phyloP scores from a whole-genome alignment of 441 rosid species.

The Caryocar brasiliense region DNA sequence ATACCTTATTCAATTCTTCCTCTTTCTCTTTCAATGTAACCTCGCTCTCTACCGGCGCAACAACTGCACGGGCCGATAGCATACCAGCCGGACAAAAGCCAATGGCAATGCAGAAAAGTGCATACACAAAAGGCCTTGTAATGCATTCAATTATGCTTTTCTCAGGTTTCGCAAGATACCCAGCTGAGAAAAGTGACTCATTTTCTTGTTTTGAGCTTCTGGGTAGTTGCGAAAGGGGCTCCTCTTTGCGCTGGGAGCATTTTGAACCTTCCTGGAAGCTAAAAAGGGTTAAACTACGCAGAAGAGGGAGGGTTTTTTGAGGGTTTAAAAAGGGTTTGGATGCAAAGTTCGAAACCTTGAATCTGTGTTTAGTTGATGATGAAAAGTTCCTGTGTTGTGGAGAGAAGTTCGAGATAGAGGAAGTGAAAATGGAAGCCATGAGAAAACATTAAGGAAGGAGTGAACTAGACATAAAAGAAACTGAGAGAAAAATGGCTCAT shows the following conservation, averaged over 20 bases:
- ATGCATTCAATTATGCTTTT: constrained; percentile 24
- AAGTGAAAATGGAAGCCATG: constrained; percentile 48
- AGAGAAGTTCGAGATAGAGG: constrained; percentile 30
- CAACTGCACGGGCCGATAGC: constrained; percentile 43
- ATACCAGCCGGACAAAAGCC: constrained; percentile 48
- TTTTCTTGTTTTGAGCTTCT: constrained; percentile 15
- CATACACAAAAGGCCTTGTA: constrained; percentile 39
- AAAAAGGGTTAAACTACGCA: constrained; percentile 17
- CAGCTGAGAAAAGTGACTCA: constrained; percentile 16
- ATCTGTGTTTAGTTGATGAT: constrained; percentile 18
- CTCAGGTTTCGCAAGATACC: constrained; percentile 13
- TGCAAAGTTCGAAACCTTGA: constrained; percentile 20
- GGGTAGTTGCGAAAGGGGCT: constrained; percentile 11
- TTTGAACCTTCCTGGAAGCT: constrained; percentile 19
- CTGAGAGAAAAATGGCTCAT: constrained; percentile 3
- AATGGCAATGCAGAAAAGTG: constrained; percentile 51
- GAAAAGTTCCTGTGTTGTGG: constrained; percentile 17
- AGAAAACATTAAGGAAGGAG: neutral
- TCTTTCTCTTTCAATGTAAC: constrained; percentile 31
- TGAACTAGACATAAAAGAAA: neutral
- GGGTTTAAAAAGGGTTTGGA: constrained; percentile 5
- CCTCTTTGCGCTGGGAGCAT: constrained; percentile 8
- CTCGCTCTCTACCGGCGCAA: constrained; percentile 35
- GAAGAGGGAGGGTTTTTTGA: constrained; percentile 11
- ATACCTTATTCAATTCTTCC: constrained; percentile 7